These are phyloP conservation scores for Inosperma sp. DNA, from an alignment of 768 basidiomycete species.

Conservation along the genomic window DNA sequence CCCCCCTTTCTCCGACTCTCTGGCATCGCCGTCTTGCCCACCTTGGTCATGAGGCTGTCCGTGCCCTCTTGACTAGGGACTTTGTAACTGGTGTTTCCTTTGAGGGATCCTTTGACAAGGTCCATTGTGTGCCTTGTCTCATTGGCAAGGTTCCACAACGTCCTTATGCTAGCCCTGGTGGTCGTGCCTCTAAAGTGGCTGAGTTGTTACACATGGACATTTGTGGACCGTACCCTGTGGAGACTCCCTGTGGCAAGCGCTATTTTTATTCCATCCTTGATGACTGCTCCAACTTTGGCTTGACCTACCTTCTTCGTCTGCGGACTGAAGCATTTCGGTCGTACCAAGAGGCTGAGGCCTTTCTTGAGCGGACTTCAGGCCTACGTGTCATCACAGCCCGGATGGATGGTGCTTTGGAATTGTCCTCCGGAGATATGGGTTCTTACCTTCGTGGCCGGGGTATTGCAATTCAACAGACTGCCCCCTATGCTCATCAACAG, in stretches of 20 bases:
- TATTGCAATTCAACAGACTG: constrained; percentile 20
- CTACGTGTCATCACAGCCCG: constrained; percentile 9
- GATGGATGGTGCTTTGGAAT: constrained; percentile 17
- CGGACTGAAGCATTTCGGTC: constrained; percentile 9
- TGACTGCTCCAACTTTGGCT: constrained; percentile 17
- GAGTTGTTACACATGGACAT: constrained; percentile 26
- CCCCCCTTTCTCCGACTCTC: background rate
- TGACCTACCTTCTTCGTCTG: background rate
- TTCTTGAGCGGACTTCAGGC: constrained; percentile 8
- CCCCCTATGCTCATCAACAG: constrained; percentile 30
- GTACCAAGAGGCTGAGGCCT: constrained; percentile 2
- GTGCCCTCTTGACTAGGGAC: background rate
- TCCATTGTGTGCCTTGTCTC: constrained; percentile 9
- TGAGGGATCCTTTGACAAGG: background rate
- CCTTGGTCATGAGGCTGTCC: constrained; percentile 2
- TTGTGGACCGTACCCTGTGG: constrained; percentile 22
- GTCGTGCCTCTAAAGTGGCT: constrained; percentile 9
- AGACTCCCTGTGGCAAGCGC: constrained; percentile 10
- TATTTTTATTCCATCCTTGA: constrained; percentile 21
- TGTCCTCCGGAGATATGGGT: constrained; percentile 7
- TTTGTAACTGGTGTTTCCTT: background rate
- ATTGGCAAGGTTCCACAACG: constrained; percentile 13
- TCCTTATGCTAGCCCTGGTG: constrained; percentile 4
- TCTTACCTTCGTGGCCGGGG: constrained; percentile 14
- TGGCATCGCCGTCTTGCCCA: constrained; percentile 16